Evolutionary conservation across 345 rosid species (phyloP), one percentile per base, ranked within the genome.

Genomic region (Pseudoturritis turrita): DNA sequence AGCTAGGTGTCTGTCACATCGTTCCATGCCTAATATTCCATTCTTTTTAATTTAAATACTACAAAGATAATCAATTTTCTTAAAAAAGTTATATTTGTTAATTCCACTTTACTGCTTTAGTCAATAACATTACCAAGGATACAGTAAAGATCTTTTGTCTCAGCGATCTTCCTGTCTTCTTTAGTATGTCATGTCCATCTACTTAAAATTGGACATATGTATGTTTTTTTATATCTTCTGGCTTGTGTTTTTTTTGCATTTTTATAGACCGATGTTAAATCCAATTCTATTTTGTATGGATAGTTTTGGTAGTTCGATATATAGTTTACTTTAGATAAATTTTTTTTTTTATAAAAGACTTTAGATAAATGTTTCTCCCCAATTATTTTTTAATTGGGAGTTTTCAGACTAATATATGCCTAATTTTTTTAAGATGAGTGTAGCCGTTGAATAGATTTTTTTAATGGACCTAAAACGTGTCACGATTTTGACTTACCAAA

Each of bases 1-100:
- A 62, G 35, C 55, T 72, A 72, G 56, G 70, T 39, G 70, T 72
- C 70, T 72, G 70, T 63, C 70, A 72, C 31, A 52, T 62, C 54
- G 19, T 52, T 41, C 62, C 76, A 72, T 72, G 70, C 70, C 69
- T 72, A 72, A 43, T 62, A 41, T 62, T 72, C 70, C 28, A 8
- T 60, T 14, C 51, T 40, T 23, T 70, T 49, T 19, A n/a, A 14
- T 60, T 36, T 15, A 50, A 55, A 26, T 71, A 25, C 26, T 14
- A 50, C 46, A 60, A 60, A 59, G 67, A 71, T 36, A 18, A 60
- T 17, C 52, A 49, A 37, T 33, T 58, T 70, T 69, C 28, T 15
- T 7, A 8, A 41, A 22, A 43, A 43, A 13, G 60, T 26, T 37
- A 13, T 9, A 40, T 71, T 50, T 62, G 37, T 63, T 62, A 52